phyloP scores from a whole-genome alignment of 164 flowering plant species.

The Nelumbo lutea region DNA sequence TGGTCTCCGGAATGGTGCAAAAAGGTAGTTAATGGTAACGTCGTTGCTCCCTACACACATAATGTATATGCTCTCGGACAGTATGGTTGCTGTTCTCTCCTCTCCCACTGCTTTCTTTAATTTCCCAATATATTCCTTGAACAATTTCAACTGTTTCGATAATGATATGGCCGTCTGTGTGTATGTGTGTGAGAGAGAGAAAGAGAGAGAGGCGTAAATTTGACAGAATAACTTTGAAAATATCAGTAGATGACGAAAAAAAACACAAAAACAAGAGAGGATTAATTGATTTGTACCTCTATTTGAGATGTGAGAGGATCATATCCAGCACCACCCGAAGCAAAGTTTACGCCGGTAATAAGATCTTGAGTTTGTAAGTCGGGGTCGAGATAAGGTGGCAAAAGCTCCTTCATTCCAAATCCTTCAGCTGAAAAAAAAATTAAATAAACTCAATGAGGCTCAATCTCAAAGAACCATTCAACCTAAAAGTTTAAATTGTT shows the following conservation, averaged over 20 bases:
- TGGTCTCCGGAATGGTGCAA: conserved; percentile 2
- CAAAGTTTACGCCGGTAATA: conserved; percentile 53
- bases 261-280: background rate
- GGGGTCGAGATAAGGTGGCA: conserved; percentile 52
- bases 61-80: conserved; percentile 21
- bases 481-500: no score
- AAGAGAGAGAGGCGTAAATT: background rate
- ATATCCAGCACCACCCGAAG: conserved; percentile 52
- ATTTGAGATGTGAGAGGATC: conserved; percentile 35
- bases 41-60: conserved; percentile 36
- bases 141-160: conserved; percentile 28
- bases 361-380: conserved; percentile 33
- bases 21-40: conserved; percentile 31
- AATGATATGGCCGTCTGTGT: conserved; percentile 15
- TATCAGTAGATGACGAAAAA: background rate
- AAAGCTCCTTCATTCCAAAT: conserved; percentile 33
- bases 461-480: conserved; percentile 12
- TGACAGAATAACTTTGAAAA: background rate
- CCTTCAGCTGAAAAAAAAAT: conserved; percentile 20
- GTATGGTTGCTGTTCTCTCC: conserved; percentile 14
- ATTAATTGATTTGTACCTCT: conserved; percentile 18
- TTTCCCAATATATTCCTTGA: conserved; percentile 30
- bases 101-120: conserved; percentile 26
- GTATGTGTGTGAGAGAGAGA: background rate
- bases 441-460: background rate